Evolutionary conservation across 1,284 basidiomycete species (phyloP).

Genomic region (Schizophyllum commune): DNA sequence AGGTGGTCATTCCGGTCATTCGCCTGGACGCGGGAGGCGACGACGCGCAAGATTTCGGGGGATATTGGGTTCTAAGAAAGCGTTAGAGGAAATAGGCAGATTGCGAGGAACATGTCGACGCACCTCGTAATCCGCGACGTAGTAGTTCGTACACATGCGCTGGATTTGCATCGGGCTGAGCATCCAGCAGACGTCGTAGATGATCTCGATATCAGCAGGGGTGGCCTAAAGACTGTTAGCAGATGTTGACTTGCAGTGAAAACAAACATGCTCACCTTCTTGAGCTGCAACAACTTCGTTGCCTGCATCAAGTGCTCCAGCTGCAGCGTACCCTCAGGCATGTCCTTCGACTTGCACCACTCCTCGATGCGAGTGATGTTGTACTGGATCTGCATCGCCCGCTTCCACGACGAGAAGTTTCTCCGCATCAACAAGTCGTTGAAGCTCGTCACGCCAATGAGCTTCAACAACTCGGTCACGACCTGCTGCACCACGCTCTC

Average conservation of each 20-base stretch:
- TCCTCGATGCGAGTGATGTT: slow-evolving; percentile 98
- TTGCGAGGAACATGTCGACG: slow-evolving; percentile 11
- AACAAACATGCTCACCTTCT: slow-evolving; percentile 66
- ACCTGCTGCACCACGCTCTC: slow-evolving; percentile 97
- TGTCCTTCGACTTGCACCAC: slow-evolving; percentile 96
- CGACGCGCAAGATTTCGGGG: slow-evolving; percentile 93
- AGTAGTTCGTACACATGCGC: slow-evolving; percentile 97
- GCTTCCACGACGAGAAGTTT: slow-evolving; percentile 99
- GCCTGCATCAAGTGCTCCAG: slow-evolving; percentile 99
- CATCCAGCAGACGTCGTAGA: slow-evolving; percentile 99
- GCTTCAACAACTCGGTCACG: slow-evolving; percentile 90
- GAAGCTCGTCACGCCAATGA: slow-evolving; percentile 97
- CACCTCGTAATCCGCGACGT: slow-evolving; percentile 97
- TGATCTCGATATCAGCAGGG: slow-evolving; percentile 93
- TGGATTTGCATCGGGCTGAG: slow-evolving; percentile 99
- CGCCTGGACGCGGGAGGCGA: slow-evolving; percentile 87
- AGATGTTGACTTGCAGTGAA: not conserved
- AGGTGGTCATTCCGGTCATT: slow-evolving; percentile 95
- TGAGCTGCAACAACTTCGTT: slow-evolving; percentile 95
- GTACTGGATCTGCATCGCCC: slow-evolving; percentile 99
- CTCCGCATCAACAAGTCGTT: slow-evolving; percentile 98
- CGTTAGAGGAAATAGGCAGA: slow-evolving; percentile 5
- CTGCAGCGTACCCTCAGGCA: slow-evolving; percentile 98
- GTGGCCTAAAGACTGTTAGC: slow-evolving; percentile 53
- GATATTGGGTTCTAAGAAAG: slow-evolving; percentile 81